These are phyloP conservation scores for Glycine tomentella DNA, from an alignment of 306 rosid genomes.

Conservation along the genomic window DNA sequence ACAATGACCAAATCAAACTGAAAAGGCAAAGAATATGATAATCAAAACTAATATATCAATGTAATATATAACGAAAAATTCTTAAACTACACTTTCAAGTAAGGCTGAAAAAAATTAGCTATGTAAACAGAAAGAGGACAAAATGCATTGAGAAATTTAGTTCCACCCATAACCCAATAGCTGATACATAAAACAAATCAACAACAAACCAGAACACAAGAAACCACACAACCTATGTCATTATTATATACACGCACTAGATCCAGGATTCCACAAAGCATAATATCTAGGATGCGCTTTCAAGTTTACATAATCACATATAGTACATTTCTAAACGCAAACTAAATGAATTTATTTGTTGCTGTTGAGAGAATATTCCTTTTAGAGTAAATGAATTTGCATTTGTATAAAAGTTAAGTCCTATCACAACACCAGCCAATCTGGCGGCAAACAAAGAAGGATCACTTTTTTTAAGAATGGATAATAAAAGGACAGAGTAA, in stretches of 20 bases:
- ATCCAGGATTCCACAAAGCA: too few relatives aligned
- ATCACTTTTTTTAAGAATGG: background rate
- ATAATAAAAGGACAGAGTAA: conserved; percentile 39
- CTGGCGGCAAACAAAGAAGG: conserved; percentile 28
- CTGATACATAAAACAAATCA: conserved; percentile 18
- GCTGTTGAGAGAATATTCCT: too few relatives aligned
- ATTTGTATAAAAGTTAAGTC: background rate
- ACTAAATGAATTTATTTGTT: too few relatives aligned
- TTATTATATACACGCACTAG: background rate
- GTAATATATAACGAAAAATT: conserved; percentile 9
- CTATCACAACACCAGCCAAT: conserved; percentile 39
- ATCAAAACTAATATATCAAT: conserved; percentile 3
- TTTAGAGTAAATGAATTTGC: background rate
- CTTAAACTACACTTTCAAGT: conserved; percentile 33
- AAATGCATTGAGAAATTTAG: background rate
- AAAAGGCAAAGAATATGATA: background rate
- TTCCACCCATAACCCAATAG: background rate
- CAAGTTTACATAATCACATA: conserved; percentile 23
- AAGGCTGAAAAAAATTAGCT: background rate
- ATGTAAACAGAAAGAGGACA: background rate
- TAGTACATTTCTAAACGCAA: conserved; percentile 25
- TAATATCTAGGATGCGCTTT: too few relatives aligned
- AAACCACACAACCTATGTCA: background rate
- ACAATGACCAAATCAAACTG: conserved; percentile 33
- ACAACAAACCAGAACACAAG: conserved; percentile 16